Conservation (phyloP, 1,284 basidiomycete species). For the Pulveroboletus sp. region DNA sequence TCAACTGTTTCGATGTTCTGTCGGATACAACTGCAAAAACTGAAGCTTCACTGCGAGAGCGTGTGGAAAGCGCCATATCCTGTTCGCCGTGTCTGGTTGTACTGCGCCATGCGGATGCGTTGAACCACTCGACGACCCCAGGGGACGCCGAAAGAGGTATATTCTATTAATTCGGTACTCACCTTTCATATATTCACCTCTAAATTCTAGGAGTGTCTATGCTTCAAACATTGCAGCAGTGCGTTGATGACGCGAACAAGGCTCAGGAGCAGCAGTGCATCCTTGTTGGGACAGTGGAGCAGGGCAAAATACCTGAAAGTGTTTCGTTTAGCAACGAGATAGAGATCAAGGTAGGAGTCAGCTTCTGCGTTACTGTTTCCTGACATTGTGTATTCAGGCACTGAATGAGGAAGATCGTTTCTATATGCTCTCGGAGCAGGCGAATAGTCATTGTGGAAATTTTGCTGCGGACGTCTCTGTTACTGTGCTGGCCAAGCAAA, state of each 20-base stretch:
- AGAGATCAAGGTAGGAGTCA: constrained; percentile 56
- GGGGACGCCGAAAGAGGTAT: constrained; percentile 65
- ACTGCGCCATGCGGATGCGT: constrained; percentile 81
- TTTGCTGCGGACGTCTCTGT: constrained; percentile 82
- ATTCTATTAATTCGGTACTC: neutral
- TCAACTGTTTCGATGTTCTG: constrained; percentile 84
- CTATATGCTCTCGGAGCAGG: constrained; percentile 27
- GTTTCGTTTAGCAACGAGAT: constrained; percentile 91
- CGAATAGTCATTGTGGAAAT: constrained; percentile 11
- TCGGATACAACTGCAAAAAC: constrained; percentile 81
- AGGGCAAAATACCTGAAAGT: constrained; percentile 62
- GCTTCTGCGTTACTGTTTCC: neutral
- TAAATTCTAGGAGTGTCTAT: constrained; percentile 51
- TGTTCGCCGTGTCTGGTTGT: constrained; percentile 88
- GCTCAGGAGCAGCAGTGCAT: constrained; percentile 65
- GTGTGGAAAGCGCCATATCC: constrained; percentile 75
- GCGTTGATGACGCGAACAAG: constrained; percentile 49
- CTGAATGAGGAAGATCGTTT: constrained; percentile 76
- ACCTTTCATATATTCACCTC: neutral
- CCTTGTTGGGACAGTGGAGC: constrained; percentile 73
- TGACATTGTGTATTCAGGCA: constrained; percentile 46
- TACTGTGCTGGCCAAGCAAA: constrained; percentile 75
- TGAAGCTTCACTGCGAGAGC: constrained; percentile 71
- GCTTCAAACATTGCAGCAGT: constrained; percentile 62
- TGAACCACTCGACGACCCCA: constrained; percentile 64